Conservation (phyloP, 345 rosid genomes). For the Gossypium anomalum region DNA sequence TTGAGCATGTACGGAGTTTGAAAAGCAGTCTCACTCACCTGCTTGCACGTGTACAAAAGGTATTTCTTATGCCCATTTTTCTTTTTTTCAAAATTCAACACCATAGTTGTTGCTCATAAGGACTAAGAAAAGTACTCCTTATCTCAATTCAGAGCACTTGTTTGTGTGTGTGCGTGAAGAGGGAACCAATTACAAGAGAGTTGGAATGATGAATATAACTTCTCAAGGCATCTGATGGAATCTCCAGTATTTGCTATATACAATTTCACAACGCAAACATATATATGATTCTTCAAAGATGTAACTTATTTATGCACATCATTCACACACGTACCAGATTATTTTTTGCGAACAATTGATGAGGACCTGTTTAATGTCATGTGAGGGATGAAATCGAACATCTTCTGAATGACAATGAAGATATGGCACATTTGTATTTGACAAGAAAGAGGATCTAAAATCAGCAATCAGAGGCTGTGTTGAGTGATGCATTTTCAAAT, state of each 20-base stretch:
- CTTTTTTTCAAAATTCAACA: background rate
- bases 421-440: constrained; percentile 77
- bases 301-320: background rate
- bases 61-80: constrained; percentile 18
- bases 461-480: constrained; percentile 64
- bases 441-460: constrained; percentile 73
- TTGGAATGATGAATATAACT: background rate
- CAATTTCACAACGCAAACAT: too few species aligned
- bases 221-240: constrained; percentile 1
- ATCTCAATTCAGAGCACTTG: background rate
- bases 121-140: background rate
- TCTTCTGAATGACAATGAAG: constrained; percentile 78
- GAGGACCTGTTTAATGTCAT: constrained; percentile 28
- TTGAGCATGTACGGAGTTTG: constrained; percentile 80
- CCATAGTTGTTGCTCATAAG: background rate
- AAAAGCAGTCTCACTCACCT: constrained; percentile 87
- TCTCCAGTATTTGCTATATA: too few species aligned
- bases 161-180: background rate
- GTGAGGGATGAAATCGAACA: constrained; percentile 93
- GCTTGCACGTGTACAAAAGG: constrained; percentile 94
- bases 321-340: background rate
- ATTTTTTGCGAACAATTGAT: background rate
- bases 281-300: background rate
- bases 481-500: constrained; percentile 42
- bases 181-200: background rate